phyloP scores from a whole-genome alignment of 768 basidiomycete species.

The Boletus rubropictus region DNA sequence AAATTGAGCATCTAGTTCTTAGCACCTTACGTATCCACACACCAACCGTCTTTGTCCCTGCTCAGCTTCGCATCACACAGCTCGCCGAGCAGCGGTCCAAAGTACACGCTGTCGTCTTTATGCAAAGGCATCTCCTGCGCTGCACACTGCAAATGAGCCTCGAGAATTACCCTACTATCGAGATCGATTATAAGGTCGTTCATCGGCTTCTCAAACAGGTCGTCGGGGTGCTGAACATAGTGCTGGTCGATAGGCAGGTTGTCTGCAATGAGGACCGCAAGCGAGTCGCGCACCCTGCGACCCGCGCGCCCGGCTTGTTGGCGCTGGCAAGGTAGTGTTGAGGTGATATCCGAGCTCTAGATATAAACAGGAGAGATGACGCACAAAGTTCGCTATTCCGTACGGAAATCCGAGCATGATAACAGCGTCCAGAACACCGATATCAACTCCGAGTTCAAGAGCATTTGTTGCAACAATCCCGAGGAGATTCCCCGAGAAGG shows the following conservation, averaged over 20 bases:
- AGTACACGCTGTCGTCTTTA: constrained; percentile 59
- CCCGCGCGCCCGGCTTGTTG: constrained; percentile 90
- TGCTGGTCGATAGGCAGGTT: constrained; percentile 66
- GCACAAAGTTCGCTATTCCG: constrained; percentile 73
- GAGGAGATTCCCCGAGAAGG: constrained; percentile 76
- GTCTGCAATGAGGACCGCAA: constrained; percentile 71
- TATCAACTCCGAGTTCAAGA: constrained; percentile 87
- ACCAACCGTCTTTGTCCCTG: constrained; percentile 80
- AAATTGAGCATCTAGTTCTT: not conserved
- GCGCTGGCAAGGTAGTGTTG: constrained; percentile 39
- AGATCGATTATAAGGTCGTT: constrained; percentile 68
- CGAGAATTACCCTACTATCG: constrained; percentile 67
- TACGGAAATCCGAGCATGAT: constrained; percentile 85
- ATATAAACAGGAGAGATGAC: constrained; percentile 16
- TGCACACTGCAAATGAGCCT: constrained; percentile 86
- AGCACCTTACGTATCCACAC: constrained; percentile 11
- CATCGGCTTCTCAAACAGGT: constrained; percentile 58
- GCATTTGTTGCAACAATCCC: constrained; percentile 90
- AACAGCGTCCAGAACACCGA: constrained; percentile 82
- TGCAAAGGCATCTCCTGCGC: constrained; percentile 80
- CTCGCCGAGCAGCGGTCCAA: constrained; percentile 54
- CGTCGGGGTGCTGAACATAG: constrained; percentile 62
- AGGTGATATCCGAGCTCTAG: not conserved
- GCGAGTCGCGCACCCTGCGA: constrained; percentile 70
- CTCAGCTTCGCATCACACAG: constrained; percentile 57